phyloP scores from a whole-genome alignment of 2,329 filamentous ascomycete genomes.

The Xylogone sp. region DNA sequence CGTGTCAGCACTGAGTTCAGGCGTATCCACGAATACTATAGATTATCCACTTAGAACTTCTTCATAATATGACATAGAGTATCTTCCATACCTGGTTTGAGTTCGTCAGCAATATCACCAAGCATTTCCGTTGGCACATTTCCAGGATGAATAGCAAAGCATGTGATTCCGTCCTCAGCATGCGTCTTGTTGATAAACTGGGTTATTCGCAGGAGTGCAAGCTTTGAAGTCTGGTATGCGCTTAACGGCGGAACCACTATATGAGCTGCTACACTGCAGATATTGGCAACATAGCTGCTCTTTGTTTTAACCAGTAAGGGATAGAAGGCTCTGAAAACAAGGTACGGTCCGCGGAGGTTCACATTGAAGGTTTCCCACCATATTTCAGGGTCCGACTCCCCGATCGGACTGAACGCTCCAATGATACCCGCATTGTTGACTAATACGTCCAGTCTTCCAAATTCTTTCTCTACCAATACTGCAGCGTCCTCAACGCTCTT shows the following conservation, averaged over 20 bases:
- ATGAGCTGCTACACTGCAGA: conserved; percentile 41
- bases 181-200: conserved; percentile 46
- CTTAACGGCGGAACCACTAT: conserved; percentile 31
- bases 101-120: conserved; percentile 5
- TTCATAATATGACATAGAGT: too few species aligned
- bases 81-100: conserved; percentile 9
- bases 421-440: conserved; percentile 42
- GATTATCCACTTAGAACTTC: conserved; percentile 13
- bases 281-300: conserved; percentile 41
- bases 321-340: conserved; percentile 41
- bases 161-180: conserved; percentile 33
- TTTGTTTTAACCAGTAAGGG: conserved; percentile 20
- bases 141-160: conserved; percentile 36
- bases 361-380: conserved; percentile 41
- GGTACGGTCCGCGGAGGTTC: conserved; percentile 45
- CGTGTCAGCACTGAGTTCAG: conserved; percentile 37
- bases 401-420: conserved; percentile 2
- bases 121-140: conserved; percentile 19
- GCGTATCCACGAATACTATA: conserved; percentile 28
- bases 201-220: conserved; percentile 43
- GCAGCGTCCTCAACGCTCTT: conserved; percentile 30
- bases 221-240: conserved; percentile 44
- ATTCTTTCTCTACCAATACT: conserved; percentile 18
- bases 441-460: conserved; percentile 36
- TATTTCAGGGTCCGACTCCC: conserved; percentile 23